Evolutionary conservation across 192 early-diverging fungal species (phyloP).

Genomic region (Entomortierella lignicola): DNA sequence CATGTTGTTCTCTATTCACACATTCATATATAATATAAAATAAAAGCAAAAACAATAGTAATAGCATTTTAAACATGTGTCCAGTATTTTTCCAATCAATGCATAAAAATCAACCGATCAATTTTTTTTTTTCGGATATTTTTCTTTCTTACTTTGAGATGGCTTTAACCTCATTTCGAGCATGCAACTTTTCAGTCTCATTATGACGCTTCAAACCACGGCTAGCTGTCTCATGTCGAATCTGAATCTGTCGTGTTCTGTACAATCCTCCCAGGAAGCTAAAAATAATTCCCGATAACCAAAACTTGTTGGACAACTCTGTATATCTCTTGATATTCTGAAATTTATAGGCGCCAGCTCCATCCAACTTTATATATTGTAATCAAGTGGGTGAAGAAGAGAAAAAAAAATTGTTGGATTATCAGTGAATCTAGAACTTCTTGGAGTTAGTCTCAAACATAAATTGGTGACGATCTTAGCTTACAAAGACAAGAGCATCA

Average conservation of each 20-base stretch:
- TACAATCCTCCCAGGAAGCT: slow-evolving; percentile 72
- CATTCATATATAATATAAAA: too few relatives aligned
- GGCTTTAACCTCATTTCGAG: slow-evolving; percentile 15
- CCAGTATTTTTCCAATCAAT: not conserved
- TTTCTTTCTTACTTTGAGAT: slow-evolving; percentile 26
- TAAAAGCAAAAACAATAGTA: too few relatives aligned
- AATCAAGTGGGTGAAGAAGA: too few relatives aligned
- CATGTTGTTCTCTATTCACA: slow-evolving; percentile 72
- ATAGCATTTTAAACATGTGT: not conserved
- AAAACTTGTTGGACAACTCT: slow-evolving; percentile 70
- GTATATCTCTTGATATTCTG: slow-evolving; percentile 71
- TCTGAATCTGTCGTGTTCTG: slow-evolving; percentile 67
- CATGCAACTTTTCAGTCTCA: slow-evolving; percentile 26
- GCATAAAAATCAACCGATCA: not conserved
- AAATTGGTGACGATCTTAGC: not conserved
- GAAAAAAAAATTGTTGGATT: not conserved
- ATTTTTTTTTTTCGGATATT: too few relatives aligned
- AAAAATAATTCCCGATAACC: slow-evolving; percentile 71
- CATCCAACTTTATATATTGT: slow-evolving; percentile 57
- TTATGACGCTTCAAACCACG: slow-evolving; percentile 30
- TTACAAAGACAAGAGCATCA: slow-evolving; percentile 76
- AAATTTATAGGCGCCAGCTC: slow-evolving; percentile 68
- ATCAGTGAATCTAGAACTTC: not conserved
- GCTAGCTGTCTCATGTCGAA: slow-evolving; percentile 45
- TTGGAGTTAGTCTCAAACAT: not conserved